Base-by-base conservation (phyloP, 2,329 filamentous ascomycete species). In the Epichloe sp. region DNA sequence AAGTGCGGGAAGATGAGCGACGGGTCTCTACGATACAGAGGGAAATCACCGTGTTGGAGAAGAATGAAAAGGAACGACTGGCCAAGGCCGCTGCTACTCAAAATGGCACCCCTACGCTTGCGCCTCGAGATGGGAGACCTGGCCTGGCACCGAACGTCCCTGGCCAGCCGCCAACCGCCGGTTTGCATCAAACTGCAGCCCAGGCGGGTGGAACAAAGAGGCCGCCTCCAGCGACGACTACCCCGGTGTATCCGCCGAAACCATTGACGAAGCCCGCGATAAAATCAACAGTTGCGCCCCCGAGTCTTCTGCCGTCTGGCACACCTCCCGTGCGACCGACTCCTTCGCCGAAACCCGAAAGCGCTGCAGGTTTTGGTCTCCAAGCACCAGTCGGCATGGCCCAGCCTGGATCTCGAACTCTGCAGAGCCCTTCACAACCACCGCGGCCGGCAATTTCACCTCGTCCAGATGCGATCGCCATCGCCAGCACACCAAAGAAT, bases 1-100 rank as follows among this genome's bases (percentile, higher is more conserved):
- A 84, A 60, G 86, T 96, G 53, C 74, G 78, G 53, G 79, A 85
- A 51, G 84, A 93, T 55, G 90, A 96, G 70, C 75, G 74, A 53
- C 75, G 72, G 48, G 85, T 84, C 61, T 75, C 77, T 26, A 69
- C 69, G 17, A 68, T 91, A 43, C 77, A 82, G 64, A 73, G 73
- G 53, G 85, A 95, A 57, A 79, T 94, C 48, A 70, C 74, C 40
- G 75, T 82, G 52, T 75, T 93, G 47, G 80, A 90, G 63, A 74
- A 75, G 49, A 65, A 57, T 19, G 66, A 68, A 56, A 61, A 61
- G 51, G 66, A 69, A 52, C 58, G 68, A 43, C 60, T 67, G 21
- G 67, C 66, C 8, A 66, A 62, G 51, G 63, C 63, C 4, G 49
- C 50, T 10, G 66, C 66, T 17, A 68, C 60, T 34, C 66, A 68